Percentiles rank a stretch among this genome's conserved stretches.
Evolutionary conservation across 192 early-diverging fungal genomes (phyloP).

Genomic region (Linnemannia elongata): DNA sequence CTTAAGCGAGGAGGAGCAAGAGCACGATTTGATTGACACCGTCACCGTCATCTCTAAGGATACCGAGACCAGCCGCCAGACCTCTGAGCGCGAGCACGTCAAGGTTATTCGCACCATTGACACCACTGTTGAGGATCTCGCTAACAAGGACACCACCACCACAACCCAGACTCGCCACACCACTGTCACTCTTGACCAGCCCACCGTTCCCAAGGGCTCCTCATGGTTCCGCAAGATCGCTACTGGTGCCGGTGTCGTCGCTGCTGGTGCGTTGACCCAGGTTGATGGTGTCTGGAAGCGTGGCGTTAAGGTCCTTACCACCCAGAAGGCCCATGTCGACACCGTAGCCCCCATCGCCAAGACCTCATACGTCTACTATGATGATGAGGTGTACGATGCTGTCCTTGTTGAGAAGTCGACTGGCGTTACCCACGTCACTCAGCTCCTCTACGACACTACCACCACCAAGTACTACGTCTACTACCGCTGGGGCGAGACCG

Average conservation of each 20-base stretch:
- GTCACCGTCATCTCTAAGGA: not conserved
- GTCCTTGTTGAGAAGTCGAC: constrained; percentile 13
- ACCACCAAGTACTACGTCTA: constrained; percentile 21
- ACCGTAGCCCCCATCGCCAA: constrained; percentile 17
- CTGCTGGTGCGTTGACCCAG: constrained; percentile 15
- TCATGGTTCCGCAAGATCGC: constrained; percentile 23
- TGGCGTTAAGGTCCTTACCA: constrained; percentile 17
- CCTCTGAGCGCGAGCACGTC: not conserved
- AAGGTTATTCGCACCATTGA: not conserved
- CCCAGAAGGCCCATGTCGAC: constrained; percentile 28
- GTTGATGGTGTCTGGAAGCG: constrained; percentile 41
- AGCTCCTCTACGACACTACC: constrained; percentile 14
- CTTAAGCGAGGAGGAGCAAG: constrained; percentile 12
- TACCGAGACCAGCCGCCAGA: not conserved
- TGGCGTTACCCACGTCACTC: constrained; percentile 18
- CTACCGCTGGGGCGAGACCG: constrained; percentile 17
- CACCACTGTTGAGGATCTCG: constrained; percentile 9
- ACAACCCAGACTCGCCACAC: not conserved
- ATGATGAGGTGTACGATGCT: constrained; percentile 39
- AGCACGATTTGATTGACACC: constrained; percentile 1
- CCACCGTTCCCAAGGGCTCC: constrained; percentile 12
- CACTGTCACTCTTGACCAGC: not conserved
- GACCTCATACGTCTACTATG: constrained; percentile 26
- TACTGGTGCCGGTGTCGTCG: constrained; percentile 8
- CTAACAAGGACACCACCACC: constrained; percentile 17